These are phyloP conservation scores for Pythium myriotylum DNA, from an alignment of 352 stramenopile species.

Conservation along the genomic window DNA sequence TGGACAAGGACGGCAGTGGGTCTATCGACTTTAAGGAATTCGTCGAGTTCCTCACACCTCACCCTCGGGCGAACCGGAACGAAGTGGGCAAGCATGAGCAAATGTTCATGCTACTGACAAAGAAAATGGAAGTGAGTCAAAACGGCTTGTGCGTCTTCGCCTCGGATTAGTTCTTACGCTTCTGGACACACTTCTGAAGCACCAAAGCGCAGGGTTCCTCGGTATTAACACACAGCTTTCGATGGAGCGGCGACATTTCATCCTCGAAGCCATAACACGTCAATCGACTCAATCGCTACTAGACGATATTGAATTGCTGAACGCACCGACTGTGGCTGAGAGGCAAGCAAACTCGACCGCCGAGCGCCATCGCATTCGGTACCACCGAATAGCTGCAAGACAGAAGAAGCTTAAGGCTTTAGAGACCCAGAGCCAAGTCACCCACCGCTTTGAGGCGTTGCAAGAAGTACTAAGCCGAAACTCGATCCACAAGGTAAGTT, in stretches of 20 bases:
- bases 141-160: not conserved
- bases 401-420: slow-evolving; percentile 62
- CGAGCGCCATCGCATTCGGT: slow-evolving; percentile 10
- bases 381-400: slow-evolving; percentile 31
- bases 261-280: slow-evolving; percentile 72
- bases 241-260: slow-evolving; percentile 72
- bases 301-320: slow-evolving; percentile 54
- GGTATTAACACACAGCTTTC: slow-evolving; percentile 82
- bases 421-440: slow-evolving; percentile 48
- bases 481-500: slow-evolving; percentile 5
- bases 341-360: slow-evolving; percentile 14
- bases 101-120: slow-evolving; percentile 76
- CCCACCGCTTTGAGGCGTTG: slow-evolving; percentile 64
- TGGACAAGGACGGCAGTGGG: slow-evolving; percentile 76
- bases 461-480: slow-evolving; percentile 30
- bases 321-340: slow-evolving; percentile 26
- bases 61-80: slow-evolving; percentile 42
- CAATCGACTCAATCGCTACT: slow-evolving; percentile 51
- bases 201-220: slow-evolving; percentile 69
- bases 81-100: slow-evolving; percentile 58
- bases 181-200: slow-evolving; percentile 32
- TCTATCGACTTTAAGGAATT: slow-evolving; percentile 84
- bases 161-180: no score
- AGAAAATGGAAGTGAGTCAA: slow-evolving; percentile 71
- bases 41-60: slow-evolving; percentile 72